Percentiles rank a stretch among this genome's conserved stretches.
phyloP scores from a whole-genome alignment of 2,329 filamentous ascomycete genomes.

The Colletotrichum chlorophyti region DNA sequence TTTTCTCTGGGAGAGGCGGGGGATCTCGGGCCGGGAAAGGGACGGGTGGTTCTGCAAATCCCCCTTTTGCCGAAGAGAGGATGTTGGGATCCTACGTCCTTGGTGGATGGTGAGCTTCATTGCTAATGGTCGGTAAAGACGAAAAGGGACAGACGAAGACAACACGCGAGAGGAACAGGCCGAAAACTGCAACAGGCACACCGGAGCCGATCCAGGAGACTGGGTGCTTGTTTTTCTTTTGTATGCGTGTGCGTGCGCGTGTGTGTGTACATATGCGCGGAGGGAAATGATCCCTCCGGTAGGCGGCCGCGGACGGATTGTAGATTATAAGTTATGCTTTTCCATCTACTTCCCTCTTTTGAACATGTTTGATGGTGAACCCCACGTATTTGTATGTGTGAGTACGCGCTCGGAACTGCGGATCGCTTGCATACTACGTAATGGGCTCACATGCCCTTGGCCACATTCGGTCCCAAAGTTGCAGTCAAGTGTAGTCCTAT shows the following conservation, averaged over 20 bases:
- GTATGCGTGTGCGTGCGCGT: constrained; percentile 17
- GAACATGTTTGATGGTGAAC: background rate
- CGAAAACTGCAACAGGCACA: constrained; percentile 9
- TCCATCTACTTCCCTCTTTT: background rate
- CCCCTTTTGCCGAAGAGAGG: no score
- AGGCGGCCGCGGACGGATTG: constrained; percentile 26
- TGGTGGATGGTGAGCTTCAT: no score
- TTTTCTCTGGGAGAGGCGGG: background rate
- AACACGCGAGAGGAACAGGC: background rate
- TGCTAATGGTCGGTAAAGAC: no score
- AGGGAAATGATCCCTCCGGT: constrained; percentile 24
- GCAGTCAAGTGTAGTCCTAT: no score
- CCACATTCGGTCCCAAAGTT: no score
- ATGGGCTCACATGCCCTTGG: no score
- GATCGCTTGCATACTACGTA: no score
- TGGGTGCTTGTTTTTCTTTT: constrained; percentile 24
- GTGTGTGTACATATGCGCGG: constrained; percentile 28
- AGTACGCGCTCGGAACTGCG: background rate
- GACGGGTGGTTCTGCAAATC: no score
- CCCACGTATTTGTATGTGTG: no score
- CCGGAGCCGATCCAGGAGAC: constrained; percentile 1
- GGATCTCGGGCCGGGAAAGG: no score
- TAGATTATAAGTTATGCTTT: constrained; percentile 28
- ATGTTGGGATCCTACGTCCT: no score
- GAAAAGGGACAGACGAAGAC: background rate